Conservation (phyloP, 2,329 filamentous ascomycete species). For the Exophiala alcalophila region DNA sequence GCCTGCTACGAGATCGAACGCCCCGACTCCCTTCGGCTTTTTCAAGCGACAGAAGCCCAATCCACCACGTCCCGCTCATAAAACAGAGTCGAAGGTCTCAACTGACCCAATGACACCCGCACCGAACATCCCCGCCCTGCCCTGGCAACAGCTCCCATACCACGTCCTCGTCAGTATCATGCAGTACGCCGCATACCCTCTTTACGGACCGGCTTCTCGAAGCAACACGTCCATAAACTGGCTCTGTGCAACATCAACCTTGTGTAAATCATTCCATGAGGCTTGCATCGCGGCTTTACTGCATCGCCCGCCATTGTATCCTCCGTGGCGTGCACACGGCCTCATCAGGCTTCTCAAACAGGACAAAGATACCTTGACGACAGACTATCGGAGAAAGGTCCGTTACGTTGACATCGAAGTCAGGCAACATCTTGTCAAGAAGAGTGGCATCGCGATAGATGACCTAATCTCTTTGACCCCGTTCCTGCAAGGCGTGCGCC, state of each 20-base stretch:
- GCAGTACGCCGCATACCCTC: constrained; percentile 60
- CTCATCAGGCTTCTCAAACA: constrained; percentile 56
- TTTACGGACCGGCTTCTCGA: constrained; percentile 50
- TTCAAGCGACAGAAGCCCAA: constrained; percentile 21
- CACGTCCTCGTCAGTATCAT: constrained; percentile 69
- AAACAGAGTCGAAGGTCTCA: background rate
- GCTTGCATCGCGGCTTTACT: constrained; percentile 73
- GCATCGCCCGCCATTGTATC: constrained; percentile 62
- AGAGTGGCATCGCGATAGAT: constrained; percentile 55
- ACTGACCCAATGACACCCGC: background rate
- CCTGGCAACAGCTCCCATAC: constrained; percentile 64
- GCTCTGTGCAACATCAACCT: constrained; percentile 62
- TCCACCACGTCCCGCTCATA: background rate
- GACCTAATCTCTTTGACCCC: constrained; percentile 63
- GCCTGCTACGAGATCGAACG: background rate
- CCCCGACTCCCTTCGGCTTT: constrained; percentile 6
- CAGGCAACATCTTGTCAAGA: constrained; percentile 53
- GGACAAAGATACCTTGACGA: constrained; percentile 40
- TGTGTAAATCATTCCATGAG: constrained; percentile 65
- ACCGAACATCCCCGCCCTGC: constrained; percentile 41
- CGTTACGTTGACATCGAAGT: constrained; percentile 68
- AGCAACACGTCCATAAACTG: constrained; percentile 52
- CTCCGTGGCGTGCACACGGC: constrained; percentile 48
- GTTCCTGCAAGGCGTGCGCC: constrained; percentile 65
- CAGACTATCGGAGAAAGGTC: constrained; percentile 68